Evolutionary conservation across 257 asterid genomes (phyloP).

Genomic region (Solanum lycopersicoides): DNA sequence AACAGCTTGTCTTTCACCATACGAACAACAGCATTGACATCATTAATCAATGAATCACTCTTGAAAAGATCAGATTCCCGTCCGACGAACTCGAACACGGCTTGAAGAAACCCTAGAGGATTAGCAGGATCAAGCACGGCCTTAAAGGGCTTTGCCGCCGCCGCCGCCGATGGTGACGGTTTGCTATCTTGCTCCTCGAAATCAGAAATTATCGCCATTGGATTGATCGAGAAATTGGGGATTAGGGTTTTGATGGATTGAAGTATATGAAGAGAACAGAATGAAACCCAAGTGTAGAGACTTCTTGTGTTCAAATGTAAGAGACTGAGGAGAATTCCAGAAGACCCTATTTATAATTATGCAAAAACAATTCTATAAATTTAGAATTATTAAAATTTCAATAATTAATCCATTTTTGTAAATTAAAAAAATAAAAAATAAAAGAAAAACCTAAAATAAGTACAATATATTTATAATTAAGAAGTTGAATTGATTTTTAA

Average conservation of each 20-base stretch:
- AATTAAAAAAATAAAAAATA: too few relatives aligned
- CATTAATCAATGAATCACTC: slow-evolving; percentile 55
- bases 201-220: slow-evolving; percentile 67
- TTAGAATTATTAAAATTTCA: neutral
- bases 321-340: neutral
- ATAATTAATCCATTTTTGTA: neutral
- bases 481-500: too few relatives aligned
- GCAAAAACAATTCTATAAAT: neutral
- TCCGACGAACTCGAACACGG: slow-evolving; percentile 54
- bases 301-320: neutral
- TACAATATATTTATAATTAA: neutral
- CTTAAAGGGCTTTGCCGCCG: slow-evolving; percentile 32
- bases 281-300: neutral
- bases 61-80: slow-evolving; percentile 66
- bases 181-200: slow-evolving; percentile 40
- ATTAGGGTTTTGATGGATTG: neutral
- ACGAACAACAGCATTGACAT: slow-evolving; percentile 62
- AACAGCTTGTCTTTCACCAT: slow-evolving; percentile 54
- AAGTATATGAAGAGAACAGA: neutral
- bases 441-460: neutral
- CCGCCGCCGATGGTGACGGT: slow-evolving; percentile 8
- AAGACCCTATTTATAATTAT: neutral
- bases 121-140: slow-evolving; percentile 53
- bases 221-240: neutral
- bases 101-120: slow-evolving; percentile 61